Evolutionary conservation across 2,329 filamentous ascomycete species (phyloP).

Genomic region (Shiraia sp.): DNA sequence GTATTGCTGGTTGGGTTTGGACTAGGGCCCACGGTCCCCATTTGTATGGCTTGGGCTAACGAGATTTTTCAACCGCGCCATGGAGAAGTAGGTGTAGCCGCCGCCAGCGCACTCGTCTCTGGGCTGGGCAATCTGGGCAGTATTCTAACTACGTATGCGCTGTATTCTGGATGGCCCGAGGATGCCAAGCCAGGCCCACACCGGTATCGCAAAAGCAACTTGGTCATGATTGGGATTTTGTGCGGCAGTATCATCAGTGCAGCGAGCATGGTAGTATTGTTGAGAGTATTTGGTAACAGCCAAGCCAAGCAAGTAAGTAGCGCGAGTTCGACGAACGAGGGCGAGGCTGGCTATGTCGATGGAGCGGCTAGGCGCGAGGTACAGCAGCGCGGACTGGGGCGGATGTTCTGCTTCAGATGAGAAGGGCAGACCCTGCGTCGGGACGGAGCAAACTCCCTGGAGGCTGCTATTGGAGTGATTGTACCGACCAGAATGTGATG

Average conservation of each 20-base stretch:
- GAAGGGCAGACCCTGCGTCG: too few species aligned
- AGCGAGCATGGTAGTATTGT: slow-evolving; percentile 67
- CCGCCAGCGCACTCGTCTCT: slow-evolving; percentile 82
- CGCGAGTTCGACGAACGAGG: slow-evolving; percentile 42
- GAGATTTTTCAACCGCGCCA: slow-evolving; percentile 89
- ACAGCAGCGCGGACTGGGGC: slow-evolving; percentile 46
- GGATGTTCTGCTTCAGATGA: slow-evolving; percentile 37
- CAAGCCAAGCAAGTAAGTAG: slow-evolving; percentile 43
- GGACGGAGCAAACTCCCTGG: too few species aligned
- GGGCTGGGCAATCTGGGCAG: slow-evolving; percentile 85
- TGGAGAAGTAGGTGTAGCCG: slow-evolving; percentile 87
- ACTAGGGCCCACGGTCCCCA: slow-evolving; percentile 85
- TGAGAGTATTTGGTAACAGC: slow-evolving; percentile 51
- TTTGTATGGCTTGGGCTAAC: slow-evolving; percentile 91
- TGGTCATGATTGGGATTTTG: slow-evolving; percentile 86
- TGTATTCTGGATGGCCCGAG: slow-evolving; percentile 84
- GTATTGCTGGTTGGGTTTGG: slow-evolving; percentile 90
- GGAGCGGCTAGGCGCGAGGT: slow-evolving; percentile 48
- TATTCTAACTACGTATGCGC: slow-evolving; percentile 83
- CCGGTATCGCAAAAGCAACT: slow-evolving; percentile 80
- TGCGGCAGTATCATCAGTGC: slow-evolving; percentile 75
- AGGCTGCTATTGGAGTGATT: too few species aligned
- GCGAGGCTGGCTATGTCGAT: slow-evolving; percentile 58
- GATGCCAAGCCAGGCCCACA: slow-evolving; percentile 66
- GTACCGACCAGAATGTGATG: too few species aligned